Conservation (phyloP, 164 flowering plant genomes). For the Aristolochia californica region DNA sequence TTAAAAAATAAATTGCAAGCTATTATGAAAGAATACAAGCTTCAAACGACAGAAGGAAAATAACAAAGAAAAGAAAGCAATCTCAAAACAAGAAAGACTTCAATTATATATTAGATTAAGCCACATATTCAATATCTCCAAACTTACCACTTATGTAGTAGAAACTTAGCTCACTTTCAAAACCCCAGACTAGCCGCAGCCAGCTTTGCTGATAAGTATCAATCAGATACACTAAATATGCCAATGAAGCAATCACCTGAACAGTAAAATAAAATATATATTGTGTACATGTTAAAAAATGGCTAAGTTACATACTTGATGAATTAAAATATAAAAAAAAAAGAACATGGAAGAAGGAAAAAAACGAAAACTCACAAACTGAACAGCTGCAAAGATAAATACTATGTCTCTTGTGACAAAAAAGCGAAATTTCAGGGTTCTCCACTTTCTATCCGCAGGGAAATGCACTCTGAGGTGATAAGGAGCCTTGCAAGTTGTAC, state of each 20-base stretch:
- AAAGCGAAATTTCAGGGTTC: conserved; percentile 95
- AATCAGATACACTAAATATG: conserved; percentile 56
- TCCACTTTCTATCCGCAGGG: conserved; percentile 86
- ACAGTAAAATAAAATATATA: not conserved
- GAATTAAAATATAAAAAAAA: not conserved
- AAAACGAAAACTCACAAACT: conserved; percentile 75
- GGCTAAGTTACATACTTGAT: not conserved
- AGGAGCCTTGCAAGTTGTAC: conserved; percentile 98
- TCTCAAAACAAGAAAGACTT: no score
- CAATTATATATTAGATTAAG: not conserved
- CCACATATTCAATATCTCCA: conserved; percentile 2
- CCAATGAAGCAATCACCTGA: conserved; percentile 72
- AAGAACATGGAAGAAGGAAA: conserved; percentile 1
- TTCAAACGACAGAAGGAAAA: no score
- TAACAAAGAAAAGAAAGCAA: no score
- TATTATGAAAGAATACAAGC: no score
- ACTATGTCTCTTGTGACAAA: conserved; percentile 93
- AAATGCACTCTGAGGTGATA: conserved; percentile 88
- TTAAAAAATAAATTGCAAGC: no score
- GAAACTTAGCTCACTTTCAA: conserved; percentile 62
- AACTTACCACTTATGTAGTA: conserved; percentile 85
- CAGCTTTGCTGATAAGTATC: conserved; percentile 62
- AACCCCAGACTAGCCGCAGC: conserved; percentile 80
- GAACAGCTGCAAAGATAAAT: conserved; percentile 82
- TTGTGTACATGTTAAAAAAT: no score